These are phyloP conservation scores for Thelephora ganbajun DNA, from an alignment of 768 basidiomycete genomes.

Conservation along the genomic window DNA sequence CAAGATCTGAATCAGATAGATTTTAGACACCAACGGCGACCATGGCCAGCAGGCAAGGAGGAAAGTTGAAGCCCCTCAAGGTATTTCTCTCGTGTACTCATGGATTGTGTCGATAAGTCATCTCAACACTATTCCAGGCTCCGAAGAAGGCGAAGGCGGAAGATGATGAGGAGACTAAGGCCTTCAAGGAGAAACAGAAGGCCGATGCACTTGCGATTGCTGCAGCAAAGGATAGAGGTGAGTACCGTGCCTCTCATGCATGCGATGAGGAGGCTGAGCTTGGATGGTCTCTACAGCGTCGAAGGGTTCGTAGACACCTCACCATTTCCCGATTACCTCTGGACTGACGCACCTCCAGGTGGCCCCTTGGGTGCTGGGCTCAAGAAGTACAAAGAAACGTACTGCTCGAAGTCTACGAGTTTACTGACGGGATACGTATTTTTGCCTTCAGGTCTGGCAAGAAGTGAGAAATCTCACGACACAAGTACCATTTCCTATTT, in stretches of 20 bases:
- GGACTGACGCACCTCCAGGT: constrained; percentile 23
- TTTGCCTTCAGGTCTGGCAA: constrained; percentile 43
- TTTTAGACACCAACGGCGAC: not conserved
- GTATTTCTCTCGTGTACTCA: constrained; percentile 18
- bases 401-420: not conserved
- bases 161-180: constrained; percentile 52
- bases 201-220: constrained; percentile 61
- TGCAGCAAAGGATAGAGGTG: constrained; percentile 61
- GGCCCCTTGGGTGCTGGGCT: constrained; percentile 65
- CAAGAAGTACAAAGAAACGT: constrained; percentile 60
- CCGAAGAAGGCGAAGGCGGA: constrained; percentile 75
- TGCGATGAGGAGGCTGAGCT: not conserved
- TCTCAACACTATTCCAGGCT: constrained; percentile 30
- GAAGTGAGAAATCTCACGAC: constrained; percentile 30
- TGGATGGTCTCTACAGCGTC: constrained; percentile 23
- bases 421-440: not conserved
- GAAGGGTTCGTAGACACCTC: constrained; percentile 27
- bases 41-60: constrained; percentile 65
- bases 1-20: too few species aligned
- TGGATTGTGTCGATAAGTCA: not conserved
- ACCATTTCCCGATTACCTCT: constrained; percentile 6
- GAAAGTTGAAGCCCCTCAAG: constrained; percentile 83
- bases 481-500: not conserved
- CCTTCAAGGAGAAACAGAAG: constrained; percentile 69
- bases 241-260: constrained; percentile 9